Evolutionary conservation across 495 filamentous ascomycete species (phyloP).

Genomic region (Neurospora sp.): DNA sequence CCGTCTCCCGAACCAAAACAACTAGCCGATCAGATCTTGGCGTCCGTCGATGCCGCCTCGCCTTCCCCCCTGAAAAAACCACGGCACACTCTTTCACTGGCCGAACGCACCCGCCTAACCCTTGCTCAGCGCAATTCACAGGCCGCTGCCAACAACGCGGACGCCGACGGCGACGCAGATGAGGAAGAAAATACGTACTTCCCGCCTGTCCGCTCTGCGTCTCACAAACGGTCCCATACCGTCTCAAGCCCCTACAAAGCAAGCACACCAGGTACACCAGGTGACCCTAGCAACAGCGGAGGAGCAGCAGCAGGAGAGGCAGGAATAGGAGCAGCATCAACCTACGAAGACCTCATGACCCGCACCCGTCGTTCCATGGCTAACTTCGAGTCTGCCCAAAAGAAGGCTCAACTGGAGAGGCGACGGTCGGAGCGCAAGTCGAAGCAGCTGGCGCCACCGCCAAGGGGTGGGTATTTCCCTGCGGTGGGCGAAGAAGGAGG

Average conservation of each 20-base stretch:
- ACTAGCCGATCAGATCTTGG: constrained; percentile 45
- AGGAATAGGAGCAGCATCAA: neutral
- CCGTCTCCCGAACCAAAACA: constrained; percentile 34
- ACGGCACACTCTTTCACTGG: constrained; percentile 41
- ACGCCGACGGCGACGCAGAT: constrained; percentile 20
- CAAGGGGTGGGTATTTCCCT: constrained; percentile 25
- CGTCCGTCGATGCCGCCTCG: constrained; percentile 39
- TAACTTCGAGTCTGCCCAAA: constrained; percentile 38
- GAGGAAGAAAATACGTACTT: constrained; percentile 4
- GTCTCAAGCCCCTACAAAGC: constrained; percentile 5
- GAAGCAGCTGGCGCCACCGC: constrained; percentile 19
- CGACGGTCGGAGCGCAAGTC: constrained; percentile 38
- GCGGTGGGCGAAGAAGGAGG: constrained; percentile 27
- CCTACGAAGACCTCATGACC: constrained; percentile 47
- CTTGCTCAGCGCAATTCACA: constrained; percentile 35
- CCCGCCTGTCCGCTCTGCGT: constrained; percentile 2
- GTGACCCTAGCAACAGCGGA: neutral
- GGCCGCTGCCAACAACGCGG: constrained; percentile 8
- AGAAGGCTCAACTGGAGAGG: constrained; percentile 48
- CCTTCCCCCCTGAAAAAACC: constrained; percentile 44
- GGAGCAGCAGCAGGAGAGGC: neutral
- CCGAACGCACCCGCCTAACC: constrained; percentile 42
- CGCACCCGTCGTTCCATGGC: constrained; percentile 81
- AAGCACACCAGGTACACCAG: neutral
- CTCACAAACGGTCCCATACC: constrained; percentile 16